Evolutionary conservation across 2,329 filamentous ascomycete genomes (phyloP).

Genomic region (Helotiales sp.): DNA sequence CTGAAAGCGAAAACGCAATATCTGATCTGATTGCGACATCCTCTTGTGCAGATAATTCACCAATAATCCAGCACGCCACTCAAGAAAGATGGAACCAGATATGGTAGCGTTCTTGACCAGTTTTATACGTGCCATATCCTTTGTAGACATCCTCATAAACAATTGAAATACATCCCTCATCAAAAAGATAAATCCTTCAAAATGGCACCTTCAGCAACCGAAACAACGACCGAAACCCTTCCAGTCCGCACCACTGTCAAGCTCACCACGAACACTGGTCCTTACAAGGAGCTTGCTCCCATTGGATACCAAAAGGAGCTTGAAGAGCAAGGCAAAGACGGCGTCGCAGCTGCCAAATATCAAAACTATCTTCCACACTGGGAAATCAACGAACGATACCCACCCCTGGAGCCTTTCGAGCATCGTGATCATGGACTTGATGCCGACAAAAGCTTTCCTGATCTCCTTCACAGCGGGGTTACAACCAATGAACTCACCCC

Average conservation of each 20-base stretch:
- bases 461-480: constrained; percentile 52
- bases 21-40: not conserved
- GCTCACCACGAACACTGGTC: constrained; percentile 18
- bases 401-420: constrained; percentile 65
- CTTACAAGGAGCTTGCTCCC: constrained; percentile 34
- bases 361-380: constrained; percentile 72
- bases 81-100: not conserved
- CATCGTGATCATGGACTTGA: constrained; percentile 66
- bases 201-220: constrained; percentile 9
- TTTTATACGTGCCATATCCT: not conserved
- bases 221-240: not conserved
- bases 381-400: constrained; percentile 61
- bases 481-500: not conserved
- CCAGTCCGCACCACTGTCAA: not conserved
- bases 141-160: not conserved
- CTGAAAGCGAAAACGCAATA: not conserved
- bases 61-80: not conserved
- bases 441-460: constrained; percentile 66
- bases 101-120: not conserved
- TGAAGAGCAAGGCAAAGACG: constrained; percentile 32
- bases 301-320: constrained; percentile 32
- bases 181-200: not conserved
- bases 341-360: constrained; percentile 25
- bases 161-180: not conserved
- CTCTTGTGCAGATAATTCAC: not conserved